Conservation (phyloP, 116 monocot species). For the Dioscorea cayenensis region DNA sequence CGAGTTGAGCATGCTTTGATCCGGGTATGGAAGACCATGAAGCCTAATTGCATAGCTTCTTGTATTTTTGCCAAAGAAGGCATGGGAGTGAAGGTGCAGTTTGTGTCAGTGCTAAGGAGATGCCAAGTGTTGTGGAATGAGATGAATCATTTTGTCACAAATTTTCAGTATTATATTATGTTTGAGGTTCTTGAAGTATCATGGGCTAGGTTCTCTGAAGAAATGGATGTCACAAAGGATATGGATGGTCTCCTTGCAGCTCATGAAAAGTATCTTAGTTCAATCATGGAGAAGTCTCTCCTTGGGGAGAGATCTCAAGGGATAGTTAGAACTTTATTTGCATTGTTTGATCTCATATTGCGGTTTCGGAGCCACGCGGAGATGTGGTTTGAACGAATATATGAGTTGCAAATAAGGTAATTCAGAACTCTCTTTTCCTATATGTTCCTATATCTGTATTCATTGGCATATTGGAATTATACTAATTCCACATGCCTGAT, state of each 20-base stretch:
- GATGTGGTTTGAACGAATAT: conserved; percentile 79
- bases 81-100: conserved; percentile 41
- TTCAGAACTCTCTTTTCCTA: background rate
- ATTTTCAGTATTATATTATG: conserved; percentile 97
- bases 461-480: background rate
- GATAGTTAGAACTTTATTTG: conserved; percentile 55
- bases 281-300: conserved; percentile 91
- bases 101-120: conserved; percentile 55
- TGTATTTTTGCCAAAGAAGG: conserved; percentile 48
- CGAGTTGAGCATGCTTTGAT: conserved; percentile 89
- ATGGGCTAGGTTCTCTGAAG: conserved; percentile 83
- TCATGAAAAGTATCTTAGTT: conserved; percentile 87
- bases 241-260: conserved; percentile 86
- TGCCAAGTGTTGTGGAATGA: conserved; percentile 96
- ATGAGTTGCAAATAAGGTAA: conserved; percentile 83
- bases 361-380: conserved; percentile 70
- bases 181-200: conserved; percentile 99
- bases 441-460: background rate
- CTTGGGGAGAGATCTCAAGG: conserved; percentile 81
- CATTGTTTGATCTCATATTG: conserved; percentile 79
- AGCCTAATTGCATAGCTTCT: conserved; percentile 74
- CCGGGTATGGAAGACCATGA: conserved; percentile 82
- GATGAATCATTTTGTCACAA: conserved; percentile 98
- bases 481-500: background rate
- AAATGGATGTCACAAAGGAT: conserved; percentile 92